Base-by-base conservation (phyloP, 768 basidiomycete species). In the Agaricus sinodeliciosus region DNA sequence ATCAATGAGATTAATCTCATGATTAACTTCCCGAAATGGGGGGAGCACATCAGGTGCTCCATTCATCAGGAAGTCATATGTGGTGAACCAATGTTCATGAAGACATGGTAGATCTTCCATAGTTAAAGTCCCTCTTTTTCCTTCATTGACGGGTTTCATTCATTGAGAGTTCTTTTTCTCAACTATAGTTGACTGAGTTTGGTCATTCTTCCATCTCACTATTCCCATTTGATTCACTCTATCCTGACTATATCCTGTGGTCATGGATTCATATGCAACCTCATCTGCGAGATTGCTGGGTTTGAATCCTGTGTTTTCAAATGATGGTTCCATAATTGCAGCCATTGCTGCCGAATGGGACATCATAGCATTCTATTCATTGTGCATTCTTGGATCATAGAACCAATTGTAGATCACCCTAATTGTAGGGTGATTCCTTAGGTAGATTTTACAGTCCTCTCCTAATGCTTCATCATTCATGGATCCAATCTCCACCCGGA, bases 1-100 rank as follows among this genome's bases (percentile, higher is more conserved):
- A 41, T 75, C 69, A 4, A 72, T 67, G 0, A 55, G 31, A 5
- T 65, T 61, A 16, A 76, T 75, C 0, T 57, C 52, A 44, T 75
- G 72, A 53, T 76, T 75, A 0, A 76, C 62, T 2, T 59, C 68
- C 3, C 65, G 28, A 25, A 66, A 54, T 2, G 70, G 70, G 0
- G 72, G 73, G 11, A 72, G 39, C 22, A 58, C 49, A 3, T 54
- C 41, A 13, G 57, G 59, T 2, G 59, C 49, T 1, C 62, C 63
- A 11, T 55, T 44, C 15, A 67, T 42, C 7, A 67, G 63, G 22
- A 65, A 60, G 3, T 40, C 18, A 34, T 49, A 63, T 13, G 57
- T 36, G 4, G 62, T 56, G 25, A 59, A 47, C 63, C 61, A 67
- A 15, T 51, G 57, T 18, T 59, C 42, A 48, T n/a, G 15, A 9